A percentile compares a stretch with the other conserved stretches of the same genome.
Evolutionary conservation across 2,329 filamentous ascomycete genomes (phyloP).

Genomic region (Thelonectria olida): DNA sequence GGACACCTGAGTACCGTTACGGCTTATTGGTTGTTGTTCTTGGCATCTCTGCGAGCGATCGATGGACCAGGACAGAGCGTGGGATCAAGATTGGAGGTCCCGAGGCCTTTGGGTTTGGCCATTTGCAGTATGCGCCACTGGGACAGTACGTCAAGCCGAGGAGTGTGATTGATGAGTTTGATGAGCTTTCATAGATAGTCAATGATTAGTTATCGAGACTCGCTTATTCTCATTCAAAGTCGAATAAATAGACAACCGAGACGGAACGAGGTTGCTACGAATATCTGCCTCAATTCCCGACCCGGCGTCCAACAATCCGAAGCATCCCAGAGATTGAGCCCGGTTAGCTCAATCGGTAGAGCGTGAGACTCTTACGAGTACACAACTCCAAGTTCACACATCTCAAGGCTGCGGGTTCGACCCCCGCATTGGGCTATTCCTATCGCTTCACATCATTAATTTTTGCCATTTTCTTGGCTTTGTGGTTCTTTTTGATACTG

Average conservation of each 20-base stretch:
- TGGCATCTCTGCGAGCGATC: conserved; percentile 55
- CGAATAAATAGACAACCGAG: too few species aligned
- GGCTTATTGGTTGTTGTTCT: conserved; percentile 61
- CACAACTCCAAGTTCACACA: not conserved
- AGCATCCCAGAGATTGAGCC: not conserved
- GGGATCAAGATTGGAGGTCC: conserved; percentile 62
- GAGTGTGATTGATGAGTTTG: conserved; percentile 64
- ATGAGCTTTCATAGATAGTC: conserved; percentile 18
- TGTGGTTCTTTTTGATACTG: too few species aligned
- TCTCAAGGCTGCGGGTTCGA: conserved; percentile 3
- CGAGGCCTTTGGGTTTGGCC: conserved; percentile 56
- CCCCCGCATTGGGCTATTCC: conserved; percentile 1
- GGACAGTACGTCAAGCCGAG: conserved; percentile 58
- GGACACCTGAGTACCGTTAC: conserved; percentile 65
- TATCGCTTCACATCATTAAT: not conserved
- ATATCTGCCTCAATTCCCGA: not conserved
- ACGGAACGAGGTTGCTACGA: too few species aligned
- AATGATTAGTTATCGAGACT: too few species aligned
- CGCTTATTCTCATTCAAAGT: too few species aligned
- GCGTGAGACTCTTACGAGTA: conserved; percentile 3
- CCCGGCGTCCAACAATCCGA: not conserved
- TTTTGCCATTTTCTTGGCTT: not conserved
- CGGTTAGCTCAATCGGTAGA: conserved; percentile 2
- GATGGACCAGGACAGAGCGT: conserved; percentile 54
- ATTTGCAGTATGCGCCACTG: conserved; percentile 57